These are phyloP conservation scores for Helianthus annuus DNA, from an alignment of 129 eudicot genomes.

Conservation along the genomic window DNA sequence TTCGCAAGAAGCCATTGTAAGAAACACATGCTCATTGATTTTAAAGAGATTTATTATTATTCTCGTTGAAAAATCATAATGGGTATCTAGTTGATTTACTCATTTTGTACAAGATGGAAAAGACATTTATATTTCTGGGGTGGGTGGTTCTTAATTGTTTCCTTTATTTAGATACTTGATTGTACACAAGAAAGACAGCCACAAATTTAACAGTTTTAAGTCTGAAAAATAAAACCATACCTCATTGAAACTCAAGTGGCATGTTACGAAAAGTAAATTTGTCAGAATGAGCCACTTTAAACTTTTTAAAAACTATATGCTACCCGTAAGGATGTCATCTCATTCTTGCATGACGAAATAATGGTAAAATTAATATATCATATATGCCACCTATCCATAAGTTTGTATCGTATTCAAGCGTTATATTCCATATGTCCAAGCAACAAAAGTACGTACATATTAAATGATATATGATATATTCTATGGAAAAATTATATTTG, in stretches of 20 bases:
- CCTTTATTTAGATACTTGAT: background rate
- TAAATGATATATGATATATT: too few species aligned
- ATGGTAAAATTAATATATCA: too few species aligned
- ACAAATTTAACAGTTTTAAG: background rate
- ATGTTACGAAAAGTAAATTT: background rate
- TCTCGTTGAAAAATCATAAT: background rate
- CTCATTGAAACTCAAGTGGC: background rate
- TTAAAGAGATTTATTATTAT: background rate
- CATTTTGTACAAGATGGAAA: background rate
- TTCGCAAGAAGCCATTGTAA: background rate
- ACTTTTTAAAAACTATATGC: background rate
- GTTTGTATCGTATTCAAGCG: too few species aligned
- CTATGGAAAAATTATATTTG: too few species aligned
- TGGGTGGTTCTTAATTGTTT: background rate
- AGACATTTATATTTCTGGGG: background rate
- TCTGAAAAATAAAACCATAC: background rate
- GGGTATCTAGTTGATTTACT: conserved; percentile 7
- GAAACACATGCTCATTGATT: background rate
- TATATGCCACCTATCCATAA: too few species aligned
- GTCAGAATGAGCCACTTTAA: background rate
- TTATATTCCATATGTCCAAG: too few species aligned
- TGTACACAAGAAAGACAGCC: background rate
- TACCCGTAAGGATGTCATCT: too few species aligned
- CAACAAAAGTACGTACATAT: too few species aligned
- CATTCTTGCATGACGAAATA: too few species aligned